A percentile compares a stretch with the other conserved stretches of the same genome.
Evolutionary conservation across 2,329 filamentous ascomycete species (phyloP).

Genomic region (Fusarium sp.): DNA sequence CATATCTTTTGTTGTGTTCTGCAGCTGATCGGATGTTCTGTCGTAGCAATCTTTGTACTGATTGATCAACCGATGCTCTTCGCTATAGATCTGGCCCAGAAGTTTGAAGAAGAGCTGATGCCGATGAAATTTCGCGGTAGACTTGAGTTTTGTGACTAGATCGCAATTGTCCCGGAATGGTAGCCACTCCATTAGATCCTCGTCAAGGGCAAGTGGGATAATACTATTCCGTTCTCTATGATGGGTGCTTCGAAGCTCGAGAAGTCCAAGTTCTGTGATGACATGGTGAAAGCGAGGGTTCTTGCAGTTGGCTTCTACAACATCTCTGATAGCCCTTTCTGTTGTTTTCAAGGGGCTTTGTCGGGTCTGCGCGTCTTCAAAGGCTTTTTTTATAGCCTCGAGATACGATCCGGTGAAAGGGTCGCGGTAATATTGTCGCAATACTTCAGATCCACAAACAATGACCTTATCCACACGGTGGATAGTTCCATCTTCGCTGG

Average conservation of each 20-base stretch:
- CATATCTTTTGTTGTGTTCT: too few species aligned
- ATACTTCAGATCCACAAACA: not conserved
- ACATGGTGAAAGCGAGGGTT: not conserved
- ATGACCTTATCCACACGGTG: not conserved
- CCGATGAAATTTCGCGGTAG: not conserved
- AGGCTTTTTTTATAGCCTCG: not conserved
- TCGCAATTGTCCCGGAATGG: not conserved
- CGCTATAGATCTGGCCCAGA: not conserved
- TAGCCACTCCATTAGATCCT: not conserved
- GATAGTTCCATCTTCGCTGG: not conserved
- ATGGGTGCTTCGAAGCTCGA: not conserved
- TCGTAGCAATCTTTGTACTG: not conserved
- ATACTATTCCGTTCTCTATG: not conserved
- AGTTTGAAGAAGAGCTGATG: not conserved
- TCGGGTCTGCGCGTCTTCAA: accelerated
- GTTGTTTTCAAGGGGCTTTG: accelerated
- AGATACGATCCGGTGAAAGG: not conserved
- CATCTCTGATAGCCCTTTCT: not conserved
- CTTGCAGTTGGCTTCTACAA: not conserved
- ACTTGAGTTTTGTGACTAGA: not conserved
- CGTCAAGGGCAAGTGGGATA: not conserved
- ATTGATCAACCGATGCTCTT: not conserved
- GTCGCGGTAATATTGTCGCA: not conserved
- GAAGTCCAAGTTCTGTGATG: not conserved
- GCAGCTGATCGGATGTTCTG: too few species aligned